Evolutionary conservation across 2,329 filamentous ascomycete genomes (phyloP), one percentile per base, ranked within the genome.

Genomic region (Thelonectria olida): DNA sequence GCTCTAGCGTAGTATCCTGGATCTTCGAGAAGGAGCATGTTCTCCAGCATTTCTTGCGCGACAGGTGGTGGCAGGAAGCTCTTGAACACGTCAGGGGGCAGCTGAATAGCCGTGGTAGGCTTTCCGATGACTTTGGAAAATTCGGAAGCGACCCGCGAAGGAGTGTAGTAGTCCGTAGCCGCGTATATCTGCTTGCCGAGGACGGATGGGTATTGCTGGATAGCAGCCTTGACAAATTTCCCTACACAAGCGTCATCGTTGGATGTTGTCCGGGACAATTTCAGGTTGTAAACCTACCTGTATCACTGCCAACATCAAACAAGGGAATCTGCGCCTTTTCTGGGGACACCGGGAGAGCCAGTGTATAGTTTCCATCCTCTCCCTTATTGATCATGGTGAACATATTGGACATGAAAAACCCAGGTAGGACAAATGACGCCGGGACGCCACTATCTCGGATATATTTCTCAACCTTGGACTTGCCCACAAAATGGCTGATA

Each of bases 401-500:
- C 13, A 77, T 57, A 59, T 87, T 87, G 59, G 82, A 79, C 82
- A 88, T 87, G 67, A 86, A 89, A 31, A 75, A 78, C 0, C 79
- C 86, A 0, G 84, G 81, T 2, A 80, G 74, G 59, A 84, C 81
- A 70, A 87, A 88, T 0, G 85, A 80, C 12, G 77, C 79, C 1
- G 81, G 79, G 2, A 89, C 72, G 0, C 79, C 79, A 2, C 82
- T 73, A 0, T 68, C 58, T 13, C 83, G 82, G 57, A 89, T 86
- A 63, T 89, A 87, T 15, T 78, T 61, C 63, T 88, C 85, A 10
- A 85, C 79, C 22, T 82, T 73, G 22, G 84, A 82, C 70, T 89
- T 89, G 61, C 74, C 76, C 65, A 89, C 86, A 61, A 89, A 89
- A 58, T 84, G 81, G 45, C 73, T 63, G 6, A 83, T 79, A 12